Percentiles rank a stretch among this genome's conserved stretches.
phyloP scores from a whole-genome alignment of 2,329 filamentous ascomycete species.

The Peltaster fructicola region DNA sequence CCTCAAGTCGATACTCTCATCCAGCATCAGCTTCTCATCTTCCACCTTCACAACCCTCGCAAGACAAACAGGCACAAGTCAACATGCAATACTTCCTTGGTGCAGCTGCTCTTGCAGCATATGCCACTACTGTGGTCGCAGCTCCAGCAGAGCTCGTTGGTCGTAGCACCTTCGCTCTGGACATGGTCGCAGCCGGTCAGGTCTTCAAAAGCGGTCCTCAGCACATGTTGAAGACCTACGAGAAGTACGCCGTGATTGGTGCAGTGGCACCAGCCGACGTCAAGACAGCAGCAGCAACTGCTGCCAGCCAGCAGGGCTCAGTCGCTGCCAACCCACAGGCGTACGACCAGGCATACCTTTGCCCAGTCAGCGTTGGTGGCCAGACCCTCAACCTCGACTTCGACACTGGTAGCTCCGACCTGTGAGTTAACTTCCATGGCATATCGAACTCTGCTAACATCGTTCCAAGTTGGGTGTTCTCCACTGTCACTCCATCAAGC shows the following conservation, averaged over 20 bases:
- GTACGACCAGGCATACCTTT: conserved; percentile 24
- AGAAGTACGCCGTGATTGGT: conserved; percentile 19
- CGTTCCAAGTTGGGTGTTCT: conserved; percentile 46
- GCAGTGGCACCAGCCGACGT: conserved; percentile 14
- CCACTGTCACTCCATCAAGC: conserved; percentile 33
- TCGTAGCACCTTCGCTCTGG: conserved; percentile 12
- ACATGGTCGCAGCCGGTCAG: conserved; percentile 14
- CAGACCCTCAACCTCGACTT: conserved; percentile 49
- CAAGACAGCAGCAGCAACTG: conserved; percentile 17
- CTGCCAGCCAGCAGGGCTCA: conserved; percentile 20
- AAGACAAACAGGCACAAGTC: too few species aligned
- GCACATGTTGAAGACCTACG: conserved; percentile 22
- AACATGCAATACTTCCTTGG: too few species aligned
- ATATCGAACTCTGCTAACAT: conserved; percentile 1
- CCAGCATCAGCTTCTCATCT: too few species aligned
- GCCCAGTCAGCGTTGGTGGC: conserved; percentile 44
- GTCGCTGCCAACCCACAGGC: conserved; percentile 22
- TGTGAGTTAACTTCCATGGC: conserved; percentile 35
- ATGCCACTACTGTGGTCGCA: conserved; percentile 12
- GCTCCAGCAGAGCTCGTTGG: conserved; percentile 13
- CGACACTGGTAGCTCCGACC: conserved; percentile 51
- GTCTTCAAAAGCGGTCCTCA: conserved; percentile 21
- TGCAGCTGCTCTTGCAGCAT: too few species aligned
- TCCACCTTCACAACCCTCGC: too few species aligned
- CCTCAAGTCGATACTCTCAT: too few species aligned